Evolutionary conservation across 495 filamentous ascomycete genomes (phyloP).

Genomic region (Penicillium antarcticum): DNA sequence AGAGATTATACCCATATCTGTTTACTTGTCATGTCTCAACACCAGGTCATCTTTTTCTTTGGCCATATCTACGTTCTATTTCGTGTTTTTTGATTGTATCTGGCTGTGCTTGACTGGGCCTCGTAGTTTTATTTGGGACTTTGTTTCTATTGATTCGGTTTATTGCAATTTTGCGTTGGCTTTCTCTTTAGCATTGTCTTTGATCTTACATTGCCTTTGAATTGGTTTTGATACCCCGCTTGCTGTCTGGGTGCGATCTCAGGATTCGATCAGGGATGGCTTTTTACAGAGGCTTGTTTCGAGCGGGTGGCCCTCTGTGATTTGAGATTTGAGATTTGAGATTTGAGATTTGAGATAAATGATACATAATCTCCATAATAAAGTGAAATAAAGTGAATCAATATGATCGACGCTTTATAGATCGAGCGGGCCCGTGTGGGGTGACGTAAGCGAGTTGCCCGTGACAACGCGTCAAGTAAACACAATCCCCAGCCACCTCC

Average conservation of each 20-base stretch:
- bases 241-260: constrained; percentile 4
- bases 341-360: not conserved
- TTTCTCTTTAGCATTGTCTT: not conserved
- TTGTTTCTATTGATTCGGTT: constrained; percentile 1
- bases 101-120: not conserved
- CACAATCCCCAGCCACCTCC: constrained; percentile 41
- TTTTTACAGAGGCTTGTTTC: not conserved
- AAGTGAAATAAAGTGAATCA: not conserved
- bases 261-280: not conserved
- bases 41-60: constrained; percentile 24
- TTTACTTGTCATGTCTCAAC: constrained; percentile 26
- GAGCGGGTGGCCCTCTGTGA: not conserved
- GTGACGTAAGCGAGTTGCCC: constrained; percentile 8
- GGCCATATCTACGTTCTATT: constrained; percentile 11
- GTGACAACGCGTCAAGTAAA: constrained; percentile 30
- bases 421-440: constrained; percentile 1
- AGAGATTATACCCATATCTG: constrained; percentile 28
- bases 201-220: constrained; percentile 1
- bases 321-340: not conserved
- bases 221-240: constrained; percentile 7
- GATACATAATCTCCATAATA: not conserved
- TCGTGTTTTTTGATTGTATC: constrained; percentile 1
- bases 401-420: constrained; percentile 1
- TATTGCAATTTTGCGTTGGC: not conserved
- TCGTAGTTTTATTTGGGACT: constrained; percentile 1